Evolutionary conservation across 805 yeast genomes (phyloP).

Genomic region (Komagataella populi): DNA sequence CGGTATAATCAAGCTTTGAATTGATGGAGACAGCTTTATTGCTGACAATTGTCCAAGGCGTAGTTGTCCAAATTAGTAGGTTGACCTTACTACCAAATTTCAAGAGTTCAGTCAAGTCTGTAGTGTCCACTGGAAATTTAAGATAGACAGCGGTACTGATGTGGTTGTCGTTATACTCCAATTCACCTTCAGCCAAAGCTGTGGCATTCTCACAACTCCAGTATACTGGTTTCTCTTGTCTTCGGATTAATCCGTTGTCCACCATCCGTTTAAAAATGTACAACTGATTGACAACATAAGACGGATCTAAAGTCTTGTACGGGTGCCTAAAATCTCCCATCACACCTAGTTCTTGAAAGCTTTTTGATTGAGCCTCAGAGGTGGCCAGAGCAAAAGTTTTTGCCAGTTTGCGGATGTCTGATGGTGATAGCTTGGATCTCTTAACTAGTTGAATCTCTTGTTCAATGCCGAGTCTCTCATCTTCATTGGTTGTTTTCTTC

Average conservation of each 20-base stretch:
- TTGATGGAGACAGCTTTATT: slow-evolving; percentile 75
- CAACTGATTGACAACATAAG: slow-evolving; percentile 67
- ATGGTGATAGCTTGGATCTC: slow-evolving; percentile 18
- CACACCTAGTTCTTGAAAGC: slow-evolving; percentile 61
- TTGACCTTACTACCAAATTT: slow-evolving; percentile 6
- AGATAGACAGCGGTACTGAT: slow-evolving; percentile 55
- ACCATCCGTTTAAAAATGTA: slow-evolving; percentile 54
- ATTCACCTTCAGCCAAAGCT: slow-evolving; percentile 92
- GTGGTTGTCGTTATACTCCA: slow-evolving; percentile 72
- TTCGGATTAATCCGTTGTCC: slow-evolving; percentile 50
- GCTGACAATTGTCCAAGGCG: slow-evolving; percentile 94
- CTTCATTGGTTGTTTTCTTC: slow-evolving; percentile 5
- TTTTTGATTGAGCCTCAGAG: slow-evolving; percentile 45
- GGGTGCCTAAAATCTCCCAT: slow-evolving; percentile 71
- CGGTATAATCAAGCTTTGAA: slow-evolving; percentile 40
- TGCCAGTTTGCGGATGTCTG: slow-evolving; percentile 57
- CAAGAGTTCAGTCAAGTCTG: not conserved
- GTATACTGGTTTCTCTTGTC: slow-evolving; percentile 91
- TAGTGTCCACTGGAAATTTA: slow-evolving; percentile 36
- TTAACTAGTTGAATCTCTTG: slow-evolving; percentile 6
- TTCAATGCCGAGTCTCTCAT: not conserved
- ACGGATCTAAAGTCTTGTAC: slow-evolving; percentile 59
- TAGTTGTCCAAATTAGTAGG: slow-evolving; percentile 86
- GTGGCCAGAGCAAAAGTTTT: slow-evolving; percentile 55
- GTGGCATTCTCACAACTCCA: slow-evolving; percentile 95